Conservation (phyloP, 148 eudicot genomes). For the Vaccinium darrowii region DNA sequence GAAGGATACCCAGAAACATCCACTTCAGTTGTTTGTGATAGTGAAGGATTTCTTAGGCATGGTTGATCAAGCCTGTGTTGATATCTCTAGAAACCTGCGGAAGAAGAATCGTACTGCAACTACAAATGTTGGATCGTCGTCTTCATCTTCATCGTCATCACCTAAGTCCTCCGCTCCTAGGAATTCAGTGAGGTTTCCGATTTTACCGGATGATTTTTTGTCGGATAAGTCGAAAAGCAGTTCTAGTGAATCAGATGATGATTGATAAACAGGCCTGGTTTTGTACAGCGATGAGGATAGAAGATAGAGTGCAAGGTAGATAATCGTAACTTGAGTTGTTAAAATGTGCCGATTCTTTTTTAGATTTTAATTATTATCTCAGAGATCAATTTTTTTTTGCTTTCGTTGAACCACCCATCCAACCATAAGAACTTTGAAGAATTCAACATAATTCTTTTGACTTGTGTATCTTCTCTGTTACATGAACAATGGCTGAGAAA, state of each 20-base stretch:
- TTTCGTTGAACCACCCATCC: too few species aligned
- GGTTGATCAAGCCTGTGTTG: constrained; percentile 70
- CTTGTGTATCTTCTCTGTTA: too few species aligned
- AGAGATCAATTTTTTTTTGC: not conserved
- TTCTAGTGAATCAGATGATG: constrained; percentile 53
- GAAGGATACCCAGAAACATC: constrained; percentile 47
- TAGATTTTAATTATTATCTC: not conserved
- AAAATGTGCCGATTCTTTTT: not conserved
- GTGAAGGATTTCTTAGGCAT: constrained; percentile 60
- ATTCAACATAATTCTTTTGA: too few species aligned
- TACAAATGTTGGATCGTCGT: constrained; percentile 22
- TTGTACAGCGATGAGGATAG: constrained; percentile 28
- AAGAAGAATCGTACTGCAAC: constrained; percentile 35
- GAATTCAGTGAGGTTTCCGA: constrained; percentile 60
- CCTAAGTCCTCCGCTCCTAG: constrained; percentile 34
- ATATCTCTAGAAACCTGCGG: constrained; percentile 37
- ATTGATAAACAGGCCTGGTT: constrained; percentile 18
- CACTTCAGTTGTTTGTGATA: constrained; percentile 44
- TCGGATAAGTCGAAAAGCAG: constrained; percentile 44
- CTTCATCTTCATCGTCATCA: constrained; percentile 21
- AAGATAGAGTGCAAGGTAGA: not conserved
- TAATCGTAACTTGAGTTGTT: not conserved
- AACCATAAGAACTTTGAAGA: too few species aligned
- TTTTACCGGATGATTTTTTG: constrained; percentile 73
- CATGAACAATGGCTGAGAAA: too few species aligned